phyloP scores from a whole-genome alignment of 2,329 filamentous ascomycete genomes.

The Nemania sp. region DNA sequence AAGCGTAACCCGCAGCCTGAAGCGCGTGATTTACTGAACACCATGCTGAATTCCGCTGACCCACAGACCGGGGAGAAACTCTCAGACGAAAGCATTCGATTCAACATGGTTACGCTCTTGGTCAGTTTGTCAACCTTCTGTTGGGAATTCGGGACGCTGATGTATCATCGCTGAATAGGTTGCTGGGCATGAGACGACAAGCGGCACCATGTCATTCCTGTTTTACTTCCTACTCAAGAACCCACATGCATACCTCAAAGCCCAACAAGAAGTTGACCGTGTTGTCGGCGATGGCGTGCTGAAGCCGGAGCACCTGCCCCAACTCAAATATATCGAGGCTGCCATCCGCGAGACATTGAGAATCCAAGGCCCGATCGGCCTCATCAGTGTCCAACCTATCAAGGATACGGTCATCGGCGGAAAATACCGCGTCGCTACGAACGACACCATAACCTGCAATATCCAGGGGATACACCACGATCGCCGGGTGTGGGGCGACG shows the following conservation, averaged over 20 bases:
- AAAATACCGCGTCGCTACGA: constrained; percentile 55
- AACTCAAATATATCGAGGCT: constrained; percentile 60
- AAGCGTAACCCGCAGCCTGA: constrained; percentile 22
- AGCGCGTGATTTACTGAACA: constrained; percentile 16
- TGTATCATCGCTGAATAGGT: constrained; percentile 5
- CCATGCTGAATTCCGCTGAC: constrained; percentile 21
- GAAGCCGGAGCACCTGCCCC: constrained; percentile 51
- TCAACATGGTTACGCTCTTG: constrained; percentile 28
- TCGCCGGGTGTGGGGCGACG: constrained; percentile 57
- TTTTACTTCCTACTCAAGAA: constrained; percentile 57
- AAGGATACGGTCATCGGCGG: constrained; percentile 53
- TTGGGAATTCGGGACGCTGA: not conserved
- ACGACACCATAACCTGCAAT: constrained; percentile 49
- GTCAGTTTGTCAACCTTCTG: not conserved
- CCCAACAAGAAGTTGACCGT: constrained; percentile 56
- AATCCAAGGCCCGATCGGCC: constrained; percentile 53
- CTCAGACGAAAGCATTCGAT: constrained; percentile 19
- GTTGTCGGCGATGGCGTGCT: constrained; percentile 53
- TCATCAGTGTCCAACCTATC: constrained; percentile 47
- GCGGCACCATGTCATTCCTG: constrained; percentile 51
- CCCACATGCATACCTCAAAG: constrained; percentile 51
- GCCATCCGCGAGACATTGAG: constrained; percentile 59
- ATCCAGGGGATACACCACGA: constrained; percentile 58
- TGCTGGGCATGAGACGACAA: constrained; percentile 58
- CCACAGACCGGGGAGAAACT: constrained; percentile 21